phyloP scores from a whole-genome alignment of 192 early-diverging fungal species.

The Chytriomyces hyalinus region DNA sequence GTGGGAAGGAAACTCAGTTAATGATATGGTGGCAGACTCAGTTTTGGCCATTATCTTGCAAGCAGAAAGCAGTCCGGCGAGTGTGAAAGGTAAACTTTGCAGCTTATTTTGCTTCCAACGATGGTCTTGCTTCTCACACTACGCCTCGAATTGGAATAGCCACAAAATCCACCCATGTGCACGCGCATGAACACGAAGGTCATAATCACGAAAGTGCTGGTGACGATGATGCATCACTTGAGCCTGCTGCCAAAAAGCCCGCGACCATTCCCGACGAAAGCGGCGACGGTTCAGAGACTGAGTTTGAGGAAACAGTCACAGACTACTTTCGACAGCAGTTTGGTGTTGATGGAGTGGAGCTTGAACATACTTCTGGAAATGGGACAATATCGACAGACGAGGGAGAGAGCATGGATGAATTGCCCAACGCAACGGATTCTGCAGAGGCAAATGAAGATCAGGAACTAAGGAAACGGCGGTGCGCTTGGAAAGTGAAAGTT shows the following conservation, averaged over 20 bases:
- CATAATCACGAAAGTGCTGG: not conserved
- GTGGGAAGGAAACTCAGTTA: slow-evolving; percentile 89
- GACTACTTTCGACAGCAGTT: slow-evolving; percentile 28
- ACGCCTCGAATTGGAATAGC: not conserved
- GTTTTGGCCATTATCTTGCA: slow-evolving; percentile 83
- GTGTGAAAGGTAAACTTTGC: slow-evolving; percentile 71
- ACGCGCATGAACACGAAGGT: slow-evolving; percentile 21
- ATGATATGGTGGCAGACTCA: slow-evolving; percentile 97
- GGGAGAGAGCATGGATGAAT: too few species aligned
- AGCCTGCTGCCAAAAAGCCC: too few species aligned
- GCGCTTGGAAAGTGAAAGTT: slow-evolving; percentile 29
- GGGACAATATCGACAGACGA: too few species aligned
- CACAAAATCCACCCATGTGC: slow-evolving; percentile 15
- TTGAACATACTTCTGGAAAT: not conserved
- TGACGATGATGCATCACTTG: too few species aligned
- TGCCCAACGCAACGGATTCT: too few species aligned
- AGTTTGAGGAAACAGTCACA: slow-evolving; percentile 27
- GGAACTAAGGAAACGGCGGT: not conserved
- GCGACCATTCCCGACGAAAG: not conserved
- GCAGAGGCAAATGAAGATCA: not conserved
- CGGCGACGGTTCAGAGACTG: slow-evolving; percentile 6
- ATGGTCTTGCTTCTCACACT: not conserved
- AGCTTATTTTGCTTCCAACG: not conserved
- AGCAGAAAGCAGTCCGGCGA: slow-evolving; percentile 86
- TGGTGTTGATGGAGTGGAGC: slow-evolving; percentile 17